phyloP scores from a whole-genome alignment of 2,329 filamentous ascomycete genomes.

The Xylaria digitata region DNA sequence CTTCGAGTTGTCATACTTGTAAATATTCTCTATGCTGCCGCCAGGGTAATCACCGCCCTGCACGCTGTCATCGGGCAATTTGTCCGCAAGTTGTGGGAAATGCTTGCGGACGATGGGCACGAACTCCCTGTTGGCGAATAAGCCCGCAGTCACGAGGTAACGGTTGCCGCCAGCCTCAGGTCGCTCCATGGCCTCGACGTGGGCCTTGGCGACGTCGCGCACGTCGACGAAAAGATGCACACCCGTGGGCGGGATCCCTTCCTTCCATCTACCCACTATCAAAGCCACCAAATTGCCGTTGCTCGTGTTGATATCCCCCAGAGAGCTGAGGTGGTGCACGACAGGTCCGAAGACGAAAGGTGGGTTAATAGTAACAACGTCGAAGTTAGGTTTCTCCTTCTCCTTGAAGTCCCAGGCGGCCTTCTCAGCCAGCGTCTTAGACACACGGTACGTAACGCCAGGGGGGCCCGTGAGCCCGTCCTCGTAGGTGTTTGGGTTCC shows the following conservation, averaged over 20 bases:
- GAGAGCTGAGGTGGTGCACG: constrained; percentile 58
- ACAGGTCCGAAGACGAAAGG: constrained; percentile 67
- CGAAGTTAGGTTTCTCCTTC: constrained; percentile 58
- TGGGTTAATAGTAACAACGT: constrained; percentile 65
- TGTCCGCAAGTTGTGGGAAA: constrained; percentile 63
- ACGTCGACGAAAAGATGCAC: constrained; percentile 66
- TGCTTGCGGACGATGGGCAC: constrained; percentile 56
- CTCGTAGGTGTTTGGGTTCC: constrained; percentile 64
- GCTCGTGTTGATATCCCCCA: constrained; percentile 64
- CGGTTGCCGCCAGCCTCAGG: constrained; percentile 61
- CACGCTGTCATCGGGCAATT: constrained; percentile 58
- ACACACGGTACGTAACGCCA: constrained; percentile 63
- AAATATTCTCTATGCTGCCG: constrained; percentile 53
- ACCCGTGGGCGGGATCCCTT: constrained; percentile 56
- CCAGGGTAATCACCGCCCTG: constrained; percentile 58
- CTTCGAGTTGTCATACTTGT: constrained; percentile 67
- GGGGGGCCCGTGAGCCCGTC: constrained; percentile 55
- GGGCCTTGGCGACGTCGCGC: constrained; percentile 65
- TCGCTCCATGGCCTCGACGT: constrained; percentile 63
- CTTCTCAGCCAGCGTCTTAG: constrained; percentile 65
- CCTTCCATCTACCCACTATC: constrained; percentile 63
- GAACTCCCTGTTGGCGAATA: constrained; percentile 60
- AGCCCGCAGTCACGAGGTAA: constrained; percentile 62
- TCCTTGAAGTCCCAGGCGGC: constrained; percentile 65
- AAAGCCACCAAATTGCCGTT: constrained; percentile 63